Conservation (phyloP, 1,139 yeast species). For the Suhomyces ambrosiae region DNA sequence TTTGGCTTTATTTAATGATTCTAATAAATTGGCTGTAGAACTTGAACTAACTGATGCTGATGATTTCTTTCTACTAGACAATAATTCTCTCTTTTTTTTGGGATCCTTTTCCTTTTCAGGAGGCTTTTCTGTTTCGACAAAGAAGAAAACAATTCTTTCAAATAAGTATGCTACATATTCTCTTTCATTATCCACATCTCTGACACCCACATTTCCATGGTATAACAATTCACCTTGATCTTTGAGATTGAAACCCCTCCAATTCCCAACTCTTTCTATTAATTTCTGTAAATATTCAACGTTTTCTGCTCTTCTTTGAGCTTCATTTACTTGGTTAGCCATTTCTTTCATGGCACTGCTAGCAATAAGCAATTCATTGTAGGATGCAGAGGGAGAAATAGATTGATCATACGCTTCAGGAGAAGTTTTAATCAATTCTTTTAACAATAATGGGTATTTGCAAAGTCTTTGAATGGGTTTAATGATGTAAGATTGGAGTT, state of each 20-base stretch:
- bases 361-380: constrained; percentile 71
- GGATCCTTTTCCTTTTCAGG: constrained; percentile 27
- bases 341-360: constrained; percentile 61
- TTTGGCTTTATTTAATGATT: constrained; percentile 35
- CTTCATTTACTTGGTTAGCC: constrained; percentile 90
- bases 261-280: constrained; percentile 74
- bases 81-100: constrained; percentile 36
- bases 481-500: constrained; percentile 82
- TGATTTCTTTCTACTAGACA: constrained; percentile 48
- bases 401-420: constrained; percentile 35
- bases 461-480: constrained; percentile 95
- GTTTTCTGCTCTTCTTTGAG: constrained; percentile 91
- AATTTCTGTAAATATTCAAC: constrained; percentile 69
- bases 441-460: constrained; percentile 83
- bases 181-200: constrained; percentile 75
- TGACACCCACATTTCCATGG: constrained; percentile 77
- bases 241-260: constrained; percentile 88
- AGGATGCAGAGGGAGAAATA: constrained; percentile 50
- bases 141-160: constrained; percentile 83
- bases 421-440: constrained; percentile 71
- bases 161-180: constrained; percentile 90
- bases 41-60: constrained; percentile 30
- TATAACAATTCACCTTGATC: constrained; percentile 85
- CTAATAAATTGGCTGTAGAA: constrained; percentile 41
- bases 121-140: constrained; percentile 48